Evolutionary conservation across 2,329 filamentous ascomycete genomes (phyloP).

Genomic region (Stagonosporopsis chrysanthemi): DNA sequence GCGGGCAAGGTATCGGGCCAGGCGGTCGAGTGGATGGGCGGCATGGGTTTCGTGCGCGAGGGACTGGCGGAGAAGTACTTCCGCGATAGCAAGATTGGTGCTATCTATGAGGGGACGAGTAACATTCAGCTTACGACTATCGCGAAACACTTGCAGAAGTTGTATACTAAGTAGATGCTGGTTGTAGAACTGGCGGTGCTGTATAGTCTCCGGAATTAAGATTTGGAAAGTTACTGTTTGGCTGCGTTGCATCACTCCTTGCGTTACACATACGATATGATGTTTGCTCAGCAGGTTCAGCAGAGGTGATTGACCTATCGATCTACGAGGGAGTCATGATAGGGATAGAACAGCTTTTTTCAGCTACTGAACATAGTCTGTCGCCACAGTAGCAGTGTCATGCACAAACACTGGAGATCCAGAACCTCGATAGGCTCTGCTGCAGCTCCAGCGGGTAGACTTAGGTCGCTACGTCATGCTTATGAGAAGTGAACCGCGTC

Average conservation of each 20-base stretch:
- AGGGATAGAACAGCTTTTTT: no score
- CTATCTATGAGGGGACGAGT: conserved; percentile 93
- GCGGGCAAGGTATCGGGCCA: conserved; percentile 84
- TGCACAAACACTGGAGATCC: neutral
- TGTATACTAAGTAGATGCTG: conserved; percentile 65
- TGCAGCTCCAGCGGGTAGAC: no score
- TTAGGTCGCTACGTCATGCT: neutral
- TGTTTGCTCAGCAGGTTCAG: no score
- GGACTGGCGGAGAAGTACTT: conserved; percentile 98
- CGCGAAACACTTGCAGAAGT: conserved; percentile 72
- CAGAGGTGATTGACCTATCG: no score
- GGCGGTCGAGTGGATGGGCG: conserved; percentile 98
- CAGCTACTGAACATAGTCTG: no score
- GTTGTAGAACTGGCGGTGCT: neutral
- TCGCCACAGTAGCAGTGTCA: neutral
- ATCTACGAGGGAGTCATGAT: no score
- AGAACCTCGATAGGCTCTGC: neutral
- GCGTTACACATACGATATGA: no score
- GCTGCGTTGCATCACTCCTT: neutral
- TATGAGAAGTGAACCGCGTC: neutral
- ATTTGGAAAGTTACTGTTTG: neutral
- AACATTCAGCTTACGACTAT: conserved; percentile 76
- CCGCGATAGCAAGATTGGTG: conserved; percentile 97
- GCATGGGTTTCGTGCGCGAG: conserved; percentile 97
- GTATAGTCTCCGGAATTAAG: neutral